phyloP scores from a whole-genome alignment of 202 grass and related monocot genomes.

The Panicum virgatum region DNA sequence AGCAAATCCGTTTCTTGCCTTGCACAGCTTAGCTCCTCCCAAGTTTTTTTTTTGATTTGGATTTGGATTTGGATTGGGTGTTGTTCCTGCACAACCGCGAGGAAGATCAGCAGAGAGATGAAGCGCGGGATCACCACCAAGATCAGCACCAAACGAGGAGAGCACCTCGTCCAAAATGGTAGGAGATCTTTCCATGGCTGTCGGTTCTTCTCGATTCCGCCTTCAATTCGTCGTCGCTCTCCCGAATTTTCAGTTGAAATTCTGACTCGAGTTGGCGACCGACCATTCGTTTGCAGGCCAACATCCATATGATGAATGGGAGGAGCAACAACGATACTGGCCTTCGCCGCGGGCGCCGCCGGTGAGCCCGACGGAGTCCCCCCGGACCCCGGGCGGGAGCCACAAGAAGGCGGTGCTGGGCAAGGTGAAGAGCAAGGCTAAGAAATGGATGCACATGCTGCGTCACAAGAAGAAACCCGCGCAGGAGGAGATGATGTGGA shows the following conservation, averaged over 20 bases:
- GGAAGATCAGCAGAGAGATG: constrained; percentile 31
- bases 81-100: constrained; percentile 35
- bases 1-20: constrained; percentile 31
- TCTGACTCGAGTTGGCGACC: neutral
- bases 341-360: constrained; percentile 53
- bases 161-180: constrained; percentile 40
- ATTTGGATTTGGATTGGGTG: neutral
- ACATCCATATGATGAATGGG: constrained; percentile 47
- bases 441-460: constrained; percentile 83
- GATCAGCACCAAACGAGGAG: constrained; percentile 44
- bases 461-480: constrained; percentile 67
- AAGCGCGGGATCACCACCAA: constrained; percentile 50
- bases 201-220: neutral
- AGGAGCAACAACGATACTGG: constrained; percentile 56
- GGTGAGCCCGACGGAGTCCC: constrained; percentile 40
- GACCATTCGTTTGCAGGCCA: constrained; percentile 33
- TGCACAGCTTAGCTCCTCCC: constrained; percentile 41
- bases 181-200: neutral
- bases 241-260: neutral
- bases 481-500: constrained; percentile 48
- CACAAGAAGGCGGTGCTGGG: constrained; percentile 71
- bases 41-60: neutral
- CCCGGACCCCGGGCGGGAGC: constrained; percentile 45
- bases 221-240: neutral
- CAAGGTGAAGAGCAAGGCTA: constrained; percentile 91